Evolutionary conservation across 2,329 filamentous ascomycete genomes (phyloP).

Genomic region (Aspergillus aculeatinus): DNA sequence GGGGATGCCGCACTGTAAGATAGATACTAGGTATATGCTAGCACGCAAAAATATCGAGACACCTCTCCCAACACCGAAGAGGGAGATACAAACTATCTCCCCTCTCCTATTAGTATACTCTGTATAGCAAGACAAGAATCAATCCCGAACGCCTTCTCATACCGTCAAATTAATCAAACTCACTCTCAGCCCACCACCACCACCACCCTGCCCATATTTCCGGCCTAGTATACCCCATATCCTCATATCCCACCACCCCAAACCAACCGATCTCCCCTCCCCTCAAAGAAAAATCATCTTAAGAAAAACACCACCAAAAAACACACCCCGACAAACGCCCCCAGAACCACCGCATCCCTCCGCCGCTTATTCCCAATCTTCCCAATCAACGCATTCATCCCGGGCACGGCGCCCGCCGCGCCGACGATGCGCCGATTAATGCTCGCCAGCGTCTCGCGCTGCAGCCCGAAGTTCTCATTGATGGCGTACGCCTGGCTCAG

Average conservation of each 20-base stretch:
- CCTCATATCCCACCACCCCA: background rate
- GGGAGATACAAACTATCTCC: background rate
- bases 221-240: too few relatives aligned
- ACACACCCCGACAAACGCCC: slow-evolving; percentile 85
- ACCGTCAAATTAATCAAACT: slow-evolving; percentile 6
- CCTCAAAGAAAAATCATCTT: slow-evolving; percentile 48
- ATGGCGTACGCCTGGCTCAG: slow-evolving; percentile 95
- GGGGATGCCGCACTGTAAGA: slow-evolving; percentile 10
- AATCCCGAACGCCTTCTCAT: background rate
- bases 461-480: slow-evolving; percentile 83
- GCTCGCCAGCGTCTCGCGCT: slow-evolving; percentile 82
- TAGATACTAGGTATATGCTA: slow-evolving; percentile 14
- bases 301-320: slow-evolving; percentile 84
- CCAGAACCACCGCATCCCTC: slow-evolving; percentile 91
- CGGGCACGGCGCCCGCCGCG: slow-evolving; percentile 87
- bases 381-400: slow-evolving; percentile 85
- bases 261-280: background rate
- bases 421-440: slow-evolving; percentile 89
- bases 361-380: slow-evolving; percentile 94
- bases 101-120: slow-evolving; percentile 14
- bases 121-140: slow-evolving; percentile 10
- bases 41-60: slow-evolving; percentile 9
- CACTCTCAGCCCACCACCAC: slow-evolving; percentile 7
- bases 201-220: background rate
- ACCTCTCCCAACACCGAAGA: background rate